Percentiles rank a stretch among this genome's conserved stretches.
These are phyloP conservation scores for Typha latifolia DNA, from an alignment of 176 grass and related monocot species.

Conservation along the genomic window DNA sequence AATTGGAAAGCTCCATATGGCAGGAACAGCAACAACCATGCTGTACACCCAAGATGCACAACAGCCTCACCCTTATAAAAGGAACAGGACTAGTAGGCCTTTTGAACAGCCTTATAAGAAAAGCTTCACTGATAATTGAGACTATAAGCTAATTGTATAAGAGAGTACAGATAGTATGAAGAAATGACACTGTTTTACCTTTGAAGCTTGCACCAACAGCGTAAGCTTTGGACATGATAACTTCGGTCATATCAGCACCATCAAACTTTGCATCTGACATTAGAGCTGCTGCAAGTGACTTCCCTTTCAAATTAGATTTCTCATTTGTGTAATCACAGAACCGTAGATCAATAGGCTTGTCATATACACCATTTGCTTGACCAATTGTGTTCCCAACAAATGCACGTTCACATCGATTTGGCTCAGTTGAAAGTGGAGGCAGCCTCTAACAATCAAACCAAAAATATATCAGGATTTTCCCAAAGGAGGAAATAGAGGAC, in stretches of 20 bases:
- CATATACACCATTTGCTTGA: slow-evolving; percentile 93
- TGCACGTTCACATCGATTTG: slow-evolving; percentile 74
- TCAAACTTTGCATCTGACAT: slow-evolving; percentile 87
- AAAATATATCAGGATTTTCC: slow-evolving; percentile 7
- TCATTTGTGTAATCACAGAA: slow-evolving; percentile 79
- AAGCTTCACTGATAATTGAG: no score
- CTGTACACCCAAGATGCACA: no score
- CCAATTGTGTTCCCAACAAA: slow-evolving; percentile 95
- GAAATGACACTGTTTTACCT: slow-evolving; percentile 21
- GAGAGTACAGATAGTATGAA: neutral
- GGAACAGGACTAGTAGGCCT: no score
- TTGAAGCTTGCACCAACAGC: slow-evolving; percentile 90
- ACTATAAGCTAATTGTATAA: neutral
- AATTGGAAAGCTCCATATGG: no score
- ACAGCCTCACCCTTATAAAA: no score
- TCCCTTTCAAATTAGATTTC: slow-evolving; percentile 76
- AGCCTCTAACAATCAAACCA: slow-evolving; percentile 52
- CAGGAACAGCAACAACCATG: no score
- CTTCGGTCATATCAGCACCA: slow-evolving; percentile 79
- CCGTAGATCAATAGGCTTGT: slow-evolving; percentile 82
- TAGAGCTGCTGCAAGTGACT: slow-evolving; percentile 68
- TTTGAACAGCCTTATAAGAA: no score
- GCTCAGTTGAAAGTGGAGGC: slow-evolving; percentile 78
- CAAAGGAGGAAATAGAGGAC: neutral
- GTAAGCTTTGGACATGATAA: slow-evolving; percentile 96